A percentile compares a stretch with the other conserved stretches of the same genome.
These are phyloP conservation scores for Urtica urens DNA, from an alignment of 306 rosid species.

Conservation along the genomic window DNA sequence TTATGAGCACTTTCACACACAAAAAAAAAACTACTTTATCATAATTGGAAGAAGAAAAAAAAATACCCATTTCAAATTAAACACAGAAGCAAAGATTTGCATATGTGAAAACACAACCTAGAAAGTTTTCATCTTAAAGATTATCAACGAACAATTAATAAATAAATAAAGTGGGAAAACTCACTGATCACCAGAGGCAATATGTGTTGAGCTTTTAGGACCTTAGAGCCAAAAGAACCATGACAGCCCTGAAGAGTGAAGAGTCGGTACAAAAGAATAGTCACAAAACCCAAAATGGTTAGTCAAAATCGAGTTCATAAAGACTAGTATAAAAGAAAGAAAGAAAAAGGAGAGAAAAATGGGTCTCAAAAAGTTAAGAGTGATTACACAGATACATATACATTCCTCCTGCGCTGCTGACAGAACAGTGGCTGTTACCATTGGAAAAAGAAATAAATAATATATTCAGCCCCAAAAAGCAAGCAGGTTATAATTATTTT, in stretches of 20 bases:
- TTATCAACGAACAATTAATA: too few relatives aligned
- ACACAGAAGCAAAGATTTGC: conserved; percentile 1
- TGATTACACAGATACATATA: conserved; percentile 20
- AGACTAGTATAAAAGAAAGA: not conserved
- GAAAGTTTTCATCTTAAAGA: not conserved
- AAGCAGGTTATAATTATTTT: conserved; percentile 5
- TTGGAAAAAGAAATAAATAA: conserved; percentile 3
- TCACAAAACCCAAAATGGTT: not conserved
- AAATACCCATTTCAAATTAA: conserved; percentile 6
- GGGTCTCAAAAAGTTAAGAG: conserved; percentile 13
- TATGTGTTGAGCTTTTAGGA: not conserved
- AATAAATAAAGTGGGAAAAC: too few relatives aligned
- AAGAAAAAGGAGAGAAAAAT: not conserved
- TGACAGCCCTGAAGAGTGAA: conserved; percentile 2
- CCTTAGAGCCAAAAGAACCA: conserved; percentile 17
- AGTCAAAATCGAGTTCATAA: not conserved
- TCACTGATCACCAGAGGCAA: conserved; percentile 16
- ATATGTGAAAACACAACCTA: not conserved
- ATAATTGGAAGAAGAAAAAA: not conserved
- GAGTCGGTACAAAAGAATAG: not conserved
- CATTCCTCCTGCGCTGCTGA: conserved; percentile 15
- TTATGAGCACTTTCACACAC: too few relatives aligned
- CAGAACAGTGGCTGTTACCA: conserved; percentile 15
- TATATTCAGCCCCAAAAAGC: conserved; percentile 13
- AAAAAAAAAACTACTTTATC: too few relatives aligned